Base-by-base conservation (phyloP, 139 green algal species). In the Choricystis sp. region DNA sequence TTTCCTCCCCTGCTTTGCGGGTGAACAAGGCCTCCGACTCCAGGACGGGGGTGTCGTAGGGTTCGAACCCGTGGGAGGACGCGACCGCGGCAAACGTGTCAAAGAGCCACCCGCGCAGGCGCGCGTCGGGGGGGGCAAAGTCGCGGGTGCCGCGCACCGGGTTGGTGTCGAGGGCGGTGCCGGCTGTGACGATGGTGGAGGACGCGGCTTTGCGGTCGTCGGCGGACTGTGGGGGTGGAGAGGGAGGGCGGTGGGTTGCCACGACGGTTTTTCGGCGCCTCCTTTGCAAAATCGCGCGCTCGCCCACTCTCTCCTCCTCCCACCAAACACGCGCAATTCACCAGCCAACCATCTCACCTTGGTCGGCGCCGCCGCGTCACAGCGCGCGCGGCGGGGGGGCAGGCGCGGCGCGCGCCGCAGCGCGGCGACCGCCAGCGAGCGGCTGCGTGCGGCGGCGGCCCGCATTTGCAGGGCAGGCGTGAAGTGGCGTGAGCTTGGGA, bases 1-100 rank as follows among this genome's bases (percentile, higher is more conserved):
- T 98, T 68, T 99, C 93, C 72, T 99, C 93, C 16, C 93, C 93
- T 9, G 92, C 92, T 62, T 99, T 99, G 24, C 93, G 79, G 29
- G 88, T 78, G 69, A 92, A 99, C 3, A 99, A 85, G 74, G 93
- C 90, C 76, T 99, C 93, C 3, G 77, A 89, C 68, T 99, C 93
- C 55, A 99, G 74, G 62, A 99, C 91, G 19, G 93, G 93, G 31
- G 83, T 83, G 66, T 97, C 92, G 59, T 92, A 85, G 70, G 95
- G 85, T 68, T 97, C 91, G 73, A 96, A 98, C 1, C 88, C 89
- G 67, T 94, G 95, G 27, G 72, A 14, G 19, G 67, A 49, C 19
- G 69, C 78, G 25, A 94, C 83, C 27, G 69, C 64, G 1, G 71
- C 67, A 67, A 88, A 94, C 52, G 94, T 68, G 22, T 66, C 81